phyloP scores from a whole-genome alignment of 805 yeast genomes.

The Gaillardinia entomophila region DNA sequence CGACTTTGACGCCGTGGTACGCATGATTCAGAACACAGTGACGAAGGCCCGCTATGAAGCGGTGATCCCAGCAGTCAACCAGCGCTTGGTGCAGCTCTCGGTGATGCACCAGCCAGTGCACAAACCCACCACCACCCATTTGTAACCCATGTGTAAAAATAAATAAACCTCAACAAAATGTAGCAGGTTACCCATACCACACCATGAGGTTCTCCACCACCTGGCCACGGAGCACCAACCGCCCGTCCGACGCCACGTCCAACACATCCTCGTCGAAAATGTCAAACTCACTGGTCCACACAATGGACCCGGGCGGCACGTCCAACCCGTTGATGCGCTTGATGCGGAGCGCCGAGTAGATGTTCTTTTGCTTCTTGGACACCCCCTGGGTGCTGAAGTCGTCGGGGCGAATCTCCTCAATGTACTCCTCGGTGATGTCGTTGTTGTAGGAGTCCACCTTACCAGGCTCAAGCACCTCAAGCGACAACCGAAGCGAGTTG shows the following conservation, averaged over 20 bases:
- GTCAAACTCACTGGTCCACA: constrained; percentile 28
- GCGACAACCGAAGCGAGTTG: constrained; percentile 35
- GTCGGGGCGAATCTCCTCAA: constrained; percentile 7
- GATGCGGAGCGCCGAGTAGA: constrained; percentile 17
- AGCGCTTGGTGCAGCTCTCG: too few species aligned
- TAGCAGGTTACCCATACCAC: constrained; percentile 11
- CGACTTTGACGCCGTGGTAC: too few species aligned
- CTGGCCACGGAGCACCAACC: constrained; percentile 19
- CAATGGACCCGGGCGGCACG: constrained; percentile 12
- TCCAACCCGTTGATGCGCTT: constrained; percentile 27
- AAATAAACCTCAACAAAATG: too few species aligned
- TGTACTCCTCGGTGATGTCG: constrained; percentile 20
- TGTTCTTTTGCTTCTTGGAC: constrained; percentile 2
- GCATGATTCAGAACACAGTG: too few species aligned
- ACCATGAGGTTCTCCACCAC: constrained; percentile 27
- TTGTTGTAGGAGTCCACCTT: constrained; percentile 35
- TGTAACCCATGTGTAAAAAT: too few species aligned
- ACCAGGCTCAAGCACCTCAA: constrained; percentile 42
- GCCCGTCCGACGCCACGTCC: constrained; percentile 13
- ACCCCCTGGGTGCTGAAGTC: constrained; percentile 1
- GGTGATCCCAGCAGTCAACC: too few species aligned
- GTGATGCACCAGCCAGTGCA: too few species aligned
- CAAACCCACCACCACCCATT: too few species aligned
- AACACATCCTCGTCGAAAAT: constrained; percentile 7
- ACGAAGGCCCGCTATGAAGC: too few species aligned